These are phyloP conservation scores for Posidonia australis DNA, from an alignment of 106 monocot species.

Conservation along the genomic window DNA sequence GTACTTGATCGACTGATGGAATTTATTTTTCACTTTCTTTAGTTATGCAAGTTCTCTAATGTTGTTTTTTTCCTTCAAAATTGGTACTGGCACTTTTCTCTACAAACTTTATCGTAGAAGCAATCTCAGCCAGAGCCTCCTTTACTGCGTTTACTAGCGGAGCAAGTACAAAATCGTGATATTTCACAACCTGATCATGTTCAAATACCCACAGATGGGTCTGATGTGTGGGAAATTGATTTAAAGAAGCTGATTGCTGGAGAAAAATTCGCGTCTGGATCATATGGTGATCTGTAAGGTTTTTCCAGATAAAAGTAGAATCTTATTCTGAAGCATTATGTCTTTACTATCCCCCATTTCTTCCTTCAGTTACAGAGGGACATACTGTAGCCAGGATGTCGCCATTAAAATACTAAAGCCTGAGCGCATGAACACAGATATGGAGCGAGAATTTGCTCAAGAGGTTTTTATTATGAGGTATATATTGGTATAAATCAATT, in stretches of 20 bases:
- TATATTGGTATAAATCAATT: not conserved
- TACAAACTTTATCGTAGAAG: not conserved
- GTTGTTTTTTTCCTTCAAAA: too few relatives aligned
- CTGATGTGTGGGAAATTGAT: constrained; percentile 93
- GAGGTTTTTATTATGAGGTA: constrained; percentile 98
- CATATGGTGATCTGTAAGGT: constrained; percentile 90
- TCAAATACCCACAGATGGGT: constrained; percentile 70
- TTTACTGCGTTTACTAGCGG: not conserved
- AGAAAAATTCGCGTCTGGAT: constrained; percentile 80
- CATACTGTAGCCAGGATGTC: constrained; percentile 85
- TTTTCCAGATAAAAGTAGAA: not conserved
- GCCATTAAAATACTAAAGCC: constrained; percentile 88
- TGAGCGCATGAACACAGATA: constrained; percentile 50
- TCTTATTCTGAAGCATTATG: not conserved
- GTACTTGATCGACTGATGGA: too few relatives aligned
- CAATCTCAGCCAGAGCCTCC: not conserved
- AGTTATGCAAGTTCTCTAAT: too few relatives aligned
- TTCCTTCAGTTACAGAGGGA: constrained; percentile 53
- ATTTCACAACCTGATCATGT: constrained; percentile 28
- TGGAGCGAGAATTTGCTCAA: constrained; percentile 89
- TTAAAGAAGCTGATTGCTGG: constrained; percentile 47
- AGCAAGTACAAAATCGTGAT: constrained; percentile 22
- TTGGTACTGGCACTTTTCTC: too few relatives aligned
- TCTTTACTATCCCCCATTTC: not conserved
- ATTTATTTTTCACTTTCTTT: too few relatives aligned